Evolutionary conservation across 495 filamentous ascomycete species (phyloP).

Genomic region (Staphylotrichum tortipilum): DNA sequence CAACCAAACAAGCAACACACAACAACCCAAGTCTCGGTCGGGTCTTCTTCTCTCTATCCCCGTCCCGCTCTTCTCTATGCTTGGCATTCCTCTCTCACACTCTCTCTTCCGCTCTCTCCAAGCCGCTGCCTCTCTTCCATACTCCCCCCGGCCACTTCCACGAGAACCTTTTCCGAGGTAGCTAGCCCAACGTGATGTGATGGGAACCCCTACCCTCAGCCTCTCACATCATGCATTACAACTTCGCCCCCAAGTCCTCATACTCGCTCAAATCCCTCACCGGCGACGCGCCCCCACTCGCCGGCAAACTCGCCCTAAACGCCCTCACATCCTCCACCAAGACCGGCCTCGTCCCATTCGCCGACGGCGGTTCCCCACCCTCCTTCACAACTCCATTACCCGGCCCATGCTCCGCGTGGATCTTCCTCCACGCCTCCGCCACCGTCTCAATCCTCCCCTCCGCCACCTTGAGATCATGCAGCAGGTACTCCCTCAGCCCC

Average conservation of each 20-base stretch:
- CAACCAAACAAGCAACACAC: too few species aligned
- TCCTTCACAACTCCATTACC: conserved; percentile 31
- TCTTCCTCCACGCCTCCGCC: conserved; percentile 32
- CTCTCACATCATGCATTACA: conserved; percentile 33
- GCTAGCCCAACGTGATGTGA: too few species aligned
- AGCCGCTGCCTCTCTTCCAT: too few species aligned
- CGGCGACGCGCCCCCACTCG: conserved; percentile 61
- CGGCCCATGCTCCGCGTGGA: conserved; percentile 42
- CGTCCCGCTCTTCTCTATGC: too few species aligned
- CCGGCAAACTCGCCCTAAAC: conserved; percentile 63
- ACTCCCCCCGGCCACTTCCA: too few species aligned
- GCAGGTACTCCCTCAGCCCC: conserved; percentile 29
- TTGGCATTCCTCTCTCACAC: too few species aligned
- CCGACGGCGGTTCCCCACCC: conserved; percentile 29
- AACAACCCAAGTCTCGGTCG: too few species aligned
- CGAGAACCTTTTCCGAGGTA: not conserved
- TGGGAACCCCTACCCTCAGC: too few species aligned
- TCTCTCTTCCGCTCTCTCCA: too few species aligned
- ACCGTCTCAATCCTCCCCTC: conserved; percentile 29
- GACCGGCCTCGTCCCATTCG: conserved; percentile 38
- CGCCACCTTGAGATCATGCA: conserved; percentile 24
- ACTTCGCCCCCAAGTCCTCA: conserved; percentile 71
- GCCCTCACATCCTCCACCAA: conserved; percentile 64
- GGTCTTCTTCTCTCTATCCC: too few species aligned
- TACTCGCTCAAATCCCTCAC: conserved; percentile 71